phyloP scores from a whole-genome alignment of 73 alveolate species.

The Paramecium tetraurelia region DNA sequence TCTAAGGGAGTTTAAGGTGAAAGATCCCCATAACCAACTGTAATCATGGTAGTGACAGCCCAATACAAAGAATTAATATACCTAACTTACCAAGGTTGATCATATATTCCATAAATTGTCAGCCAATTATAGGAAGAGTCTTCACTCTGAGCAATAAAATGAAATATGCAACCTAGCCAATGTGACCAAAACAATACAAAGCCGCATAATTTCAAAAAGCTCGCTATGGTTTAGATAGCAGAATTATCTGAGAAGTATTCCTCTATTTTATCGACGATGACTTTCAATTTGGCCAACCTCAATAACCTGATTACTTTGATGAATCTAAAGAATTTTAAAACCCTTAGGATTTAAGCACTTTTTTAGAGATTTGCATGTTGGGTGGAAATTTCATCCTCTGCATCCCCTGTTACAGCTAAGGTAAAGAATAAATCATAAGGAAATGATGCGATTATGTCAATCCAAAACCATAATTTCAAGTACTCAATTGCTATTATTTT shows the following conservation, averaged over 20 bases:
- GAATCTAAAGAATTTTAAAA: not conserved
- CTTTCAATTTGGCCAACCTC: constrained; percentile 6
- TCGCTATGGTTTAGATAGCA: not conserved
- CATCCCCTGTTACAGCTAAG: not conserved
- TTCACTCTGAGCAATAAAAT: not conserved
- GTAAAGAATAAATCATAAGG: constrained; percentile 56
- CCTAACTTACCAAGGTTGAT: not conserved
- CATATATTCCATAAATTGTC: not conserved
- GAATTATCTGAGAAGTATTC: not conserved
- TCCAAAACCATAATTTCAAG: constrained; percentile 61
- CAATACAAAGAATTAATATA: constrained; percentile 77
- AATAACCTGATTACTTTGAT: not conserved
- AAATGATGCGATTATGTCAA: constrained; percentile 68
- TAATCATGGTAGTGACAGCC: constrained; percentile 80
- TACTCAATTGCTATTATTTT: constrained; percentile 59
- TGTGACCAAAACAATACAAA: constrained; percentile 38
- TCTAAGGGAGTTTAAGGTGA: constrained; percentile 63
- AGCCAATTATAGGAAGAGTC: not conserved
- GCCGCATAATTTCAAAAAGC: not conserved
- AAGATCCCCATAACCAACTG: constrained; percentile 85
- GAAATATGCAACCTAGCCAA: constrained; percentile 39
- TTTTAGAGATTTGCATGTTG: not conserved
- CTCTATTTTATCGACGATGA: not conserved
- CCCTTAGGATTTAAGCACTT: not conserved
- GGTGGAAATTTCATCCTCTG: constrained; percentile 3